A percentile compares a stretch with the other conserved stretches of the same genome.
These are phyloP conservation scores for Caloboletus inedulis DNA, from an alignment of 1,284 basidiomycete species.

Conservation along the genomic window DNA sequence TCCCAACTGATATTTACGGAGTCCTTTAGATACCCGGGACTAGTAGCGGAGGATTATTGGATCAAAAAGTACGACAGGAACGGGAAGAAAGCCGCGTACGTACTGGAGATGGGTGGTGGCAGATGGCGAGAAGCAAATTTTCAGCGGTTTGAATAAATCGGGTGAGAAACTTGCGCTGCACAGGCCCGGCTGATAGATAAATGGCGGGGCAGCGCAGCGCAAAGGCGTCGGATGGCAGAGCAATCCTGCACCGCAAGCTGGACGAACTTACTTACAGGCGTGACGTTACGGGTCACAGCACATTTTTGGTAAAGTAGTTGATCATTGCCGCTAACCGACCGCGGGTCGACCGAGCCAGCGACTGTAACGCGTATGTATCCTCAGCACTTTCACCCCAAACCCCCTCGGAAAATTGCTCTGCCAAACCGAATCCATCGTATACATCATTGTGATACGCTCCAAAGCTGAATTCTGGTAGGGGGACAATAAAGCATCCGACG, in stretches of 20 bases:
- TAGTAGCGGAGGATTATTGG: constrained; percentile 11
- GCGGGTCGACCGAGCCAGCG: constrained; percentile 16
- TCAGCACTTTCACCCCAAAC: neutral
- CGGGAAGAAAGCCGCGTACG: constrained; percentile 9
- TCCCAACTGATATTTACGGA: constrained; percentile 9
- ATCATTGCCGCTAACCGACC: too few species aligned
- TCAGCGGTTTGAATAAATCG: constrained; percentile 14
- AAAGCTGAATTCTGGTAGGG: neutral
- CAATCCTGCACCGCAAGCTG: constrained; percentile 30
- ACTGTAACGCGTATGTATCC: neutral
- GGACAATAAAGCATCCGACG: neutral
- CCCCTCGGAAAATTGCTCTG: neutral
- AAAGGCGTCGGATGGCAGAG: constrained; percentile 28
- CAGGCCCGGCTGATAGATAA: constrained; percentile 9
- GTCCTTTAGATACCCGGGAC: constrained; percentile 1
- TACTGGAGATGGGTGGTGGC: constrained; percentile 10
- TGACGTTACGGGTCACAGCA: constrained; percentile 36
- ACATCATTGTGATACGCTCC: neutral
- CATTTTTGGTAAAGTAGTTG: constrained; percentile 35
- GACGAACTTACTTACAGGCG: constrained; percentile 37
- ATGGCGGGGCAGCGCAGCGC: constrained; percentile 10
- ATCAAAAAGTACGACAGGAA: constrained; percentile 6
- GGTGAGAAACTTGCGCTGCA: constrained; percentile 6
- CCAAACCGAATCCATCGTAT: neutral
- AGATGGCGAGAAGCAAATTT: constrained; percentile 11